Conservation (phyloP, 2,329 filamentous ascomycete genomes). For the Cordyceps militaris region DNA sequence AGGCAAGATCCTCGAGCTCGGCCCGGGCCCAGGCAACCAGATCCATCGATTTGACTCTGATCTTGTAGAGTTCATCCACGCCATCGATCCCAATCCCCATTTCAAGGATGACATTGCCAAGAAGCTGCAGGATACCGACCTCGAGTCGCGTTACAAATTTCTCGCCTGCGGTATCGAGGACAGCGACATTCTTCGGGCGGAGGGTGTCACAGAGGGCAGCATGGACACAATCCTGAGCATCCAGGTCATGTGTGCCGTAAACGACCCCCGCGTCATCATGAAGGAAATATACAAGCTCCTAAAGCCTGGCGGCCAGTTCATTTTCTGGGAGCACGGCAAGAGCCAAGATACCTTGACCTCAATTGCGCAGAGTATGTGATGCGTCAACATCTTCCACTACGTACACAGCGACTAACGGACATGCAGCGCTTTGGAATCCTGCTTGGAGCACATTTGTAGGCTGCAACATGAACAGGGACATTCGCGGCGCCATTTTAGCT, state of each 20-base stretch:
- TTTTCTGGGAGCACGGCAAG: conserved; percentile 38
- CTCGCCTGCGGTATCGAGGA: conserved; percentile 32
- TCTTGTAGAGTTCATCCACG: conserved; percentile 29
- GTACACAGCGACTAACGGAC: not conserved
- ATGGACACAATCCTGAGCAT: conserved; percentile 35
- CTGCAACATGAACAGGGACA: conserved; percentile 6
- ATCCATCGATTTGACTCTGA: conserved; percentile 30
- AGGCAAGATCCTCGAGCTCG: conserved; percentile 34
- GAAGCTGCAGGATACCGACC: conserved; percentile 21
- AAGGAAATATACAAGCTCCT: conserved; percentile 33
- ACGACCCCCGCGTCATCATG: conserved; percentile 22
- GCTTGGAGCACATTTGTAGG: conserved; percentile 7
- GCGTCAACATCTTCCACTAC: not conserved
- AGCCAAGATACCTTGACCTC: not conserved
- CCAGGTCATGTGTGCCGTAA: conserved; percentile 36
- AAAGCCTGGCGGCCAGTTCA: conserved; percentile 37
- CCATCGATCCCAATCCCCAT: conserved; percentile 32
- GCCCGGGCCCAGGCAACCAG: conserved; percentile 37
- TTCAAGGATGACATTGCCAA: conserved; percentile 26
- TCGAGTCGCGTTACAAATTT: conserved; percentile 31
- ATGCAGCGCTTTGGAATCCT: conserved; percentile 6
- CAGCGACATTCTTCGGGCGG: conserved; percentile 25
- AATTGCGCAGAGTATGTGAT: not conserved
- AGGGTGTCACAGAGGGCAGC: conserved; percentile 28
- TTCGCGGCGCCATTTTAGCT: not conserved